Evolutionary conservation across 345 rosid species (phyloP), one percentile per base, ranked within the genome.

Genomic region (Populus alba): DNA sequence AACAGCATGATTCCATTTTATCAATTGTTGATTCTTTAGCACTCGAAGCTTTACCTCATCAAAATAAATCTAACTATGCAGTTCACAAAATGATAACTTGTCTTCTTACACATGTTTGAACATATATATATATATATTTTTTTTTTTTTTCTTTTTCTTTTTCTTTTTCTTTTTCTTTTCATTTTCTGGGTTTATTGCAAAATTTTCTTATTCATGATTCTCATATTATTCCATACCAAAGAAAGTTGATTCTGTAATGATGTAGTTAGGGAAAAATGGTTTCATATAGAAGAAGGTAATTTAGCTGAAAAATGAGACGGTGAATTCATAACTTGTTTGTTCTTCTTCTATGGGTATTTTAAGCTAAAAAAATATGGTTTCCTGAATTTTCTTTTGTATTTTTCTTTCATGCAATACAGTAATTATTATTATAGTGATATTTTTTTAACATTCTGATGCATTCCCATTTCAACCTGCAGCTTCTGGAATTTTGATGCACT

Each of bases 401-500:
- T 18, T 53, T 22, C n/a, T 53, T 53, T 53, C 9, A 53, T 53
- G 23, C 2, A 2, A 53, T 53, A 1, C 59, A 20, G 20, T 53
- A 7, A 20, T 53, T 53, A 53, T 53, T 53, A 3, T 18, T 18
- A 7, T 53, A 8, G n/a, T 53, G 9, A 18, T 53, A 8, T 53
- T 3, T 51, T 51, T 16, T 53, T 53, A 53, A 53, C 59, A 1
- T 53, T 53, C 59, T 1, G 1, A 20, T 53, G 59, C 23, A 33
- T 74, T 70, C 41, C 49, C 20, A 15, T 70, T 66, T 83, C 39
- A 35, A 79, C 73, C 69, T 85, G 76, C 88, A 93, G 99, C 88
- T 95, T 95, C 92, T 95, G 98, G 98, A 93, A 95, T 86, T 95
- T 96, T 38, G 99, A 96, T 88, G 97, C 92, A 66, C 79, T 96